phyloP scores from a whole-genome alignment of 371 early-diverging fungal genomes.

The Cokeromyces recurvatus region DNA sequence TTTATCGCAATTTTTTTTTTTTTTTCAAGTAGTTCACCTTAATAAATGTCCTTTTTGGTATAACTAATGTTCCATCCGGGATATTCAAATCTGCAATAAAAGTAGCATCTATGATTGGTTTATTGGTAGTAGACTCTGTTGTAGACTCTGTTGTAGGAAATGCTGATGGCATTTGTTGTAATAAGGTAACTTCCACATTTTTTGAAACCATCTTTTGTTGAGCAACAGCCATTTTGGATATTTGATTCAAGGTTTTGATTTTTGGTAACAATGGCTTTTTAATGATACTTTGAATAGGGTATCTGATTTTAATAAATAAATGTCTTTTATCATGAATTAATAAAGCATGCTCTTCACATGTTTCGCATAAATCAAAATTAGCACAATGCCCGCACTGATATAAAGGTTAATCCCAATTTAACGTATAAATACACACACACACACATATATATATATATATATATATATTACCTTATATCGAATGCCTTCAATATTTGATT shows the following conservation, averaged over 20 bases:
- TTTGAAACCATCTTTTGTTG: no score
- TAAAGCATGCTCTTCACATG: conserved; percentile 40
- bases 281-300: conserved; percentile 10
- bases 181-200: no score
- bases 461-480: conserved; percentile 63
- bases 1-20: no score
- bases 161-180: background rate
- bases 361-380: conserved; percentile 53
- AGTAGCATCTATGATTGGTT: conserved; percentile 17
- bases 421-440: no score
- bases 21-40: conserved; percentile 13
- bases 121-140: background rate
- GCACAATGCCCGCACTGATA: conserved; percentile 54
- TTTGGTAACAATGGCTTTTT: conserved; percentile 10
- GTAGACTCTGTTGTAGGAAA: background rate
- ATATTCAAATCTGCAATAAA: conserved; percentile 69
- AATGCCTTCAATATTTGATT: conserved; percentile 32
- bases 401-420: no score
- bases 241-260: background rate
- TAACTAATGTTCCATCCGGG: conserved; percentile 57
- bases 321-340: conserved; percentile 40
- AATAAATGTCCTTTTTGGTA: conserved; percentile 16
- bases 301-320: conserved; percentile 50
- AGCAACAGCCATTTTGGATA: no score
- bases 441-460: no score